Evolutionary conservation across 1,284 basidiomycete genomes (phyloP).

Genomic region (Thecaphora thlaspeos): DNA sequence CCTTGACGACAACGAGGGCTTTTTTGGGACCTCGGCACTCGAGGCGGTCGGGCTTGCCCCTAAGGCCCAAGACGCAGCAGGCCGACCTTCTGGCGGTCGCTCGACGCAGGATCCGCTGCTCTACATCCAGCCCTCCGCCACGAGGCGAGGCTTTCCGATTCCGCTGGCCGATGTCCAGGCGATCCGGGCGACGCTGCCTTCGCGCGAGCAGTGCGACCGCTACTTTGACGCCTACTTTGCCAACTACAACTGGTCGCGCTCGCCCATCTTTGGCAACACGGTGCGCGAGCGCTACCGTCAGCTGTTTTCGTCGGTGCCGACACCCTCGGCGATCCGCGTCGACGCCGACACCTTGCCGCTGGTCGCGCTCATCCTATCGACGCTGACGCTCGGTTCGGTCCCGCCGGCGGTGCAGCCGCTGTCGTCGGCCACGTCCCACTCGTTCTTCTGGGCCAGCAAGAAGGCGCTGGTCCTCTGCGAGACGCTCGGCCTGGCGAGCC

Average conservation of each 20-base stretch:
- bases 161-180: constrained; percentile 27
- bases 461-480: constrained; percentile 36
- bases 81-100: constrained; percentile 8
- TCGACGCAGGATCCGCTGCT: constrained; percentile 18
- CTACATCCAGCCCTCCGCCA: constrained; percentile 35
- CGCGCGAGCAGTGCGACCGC: constrained; percentile 25
- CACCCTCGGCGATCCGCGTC: constrained; percentile 23
- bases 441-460: constrained; percentile 38
- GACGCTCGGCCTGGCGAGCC: constrained; percentile 26
- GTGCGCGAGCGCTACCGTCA: constrained; percentile 27
- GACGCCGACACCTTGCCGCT: constrained; percentile 35
- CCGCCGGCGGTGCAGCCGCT: constrained; percentile 34
- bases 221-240: constrained; percentile 39
- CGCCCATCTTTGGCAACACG: constrained; percentile 19
- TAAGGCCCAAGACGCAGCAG: constrained; percentile 13
- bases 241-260: constrained; percentile 34
- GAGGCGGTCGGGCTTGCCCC: constrained; percentile 27
- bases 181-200: constrained; percentile 26
- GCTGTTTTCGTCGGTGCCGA: constrained; percentile 20
- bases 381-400: constrained; percentile 28
- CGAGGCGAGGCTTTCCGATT: constrained; percentile 31
- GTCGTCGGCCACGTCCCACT: constrained; percentile 25
- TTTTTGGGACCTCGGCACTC: constrained; percentile 27
- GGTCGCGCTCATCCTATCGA: constrained; percentile 21
- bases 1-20: constrained; percentile 35